These are phyloP conservation scores for Phoma sp. DNA, from an alignment of 2,329 filamentous ascomycete species.

Conservation along the genomic window DNA sequence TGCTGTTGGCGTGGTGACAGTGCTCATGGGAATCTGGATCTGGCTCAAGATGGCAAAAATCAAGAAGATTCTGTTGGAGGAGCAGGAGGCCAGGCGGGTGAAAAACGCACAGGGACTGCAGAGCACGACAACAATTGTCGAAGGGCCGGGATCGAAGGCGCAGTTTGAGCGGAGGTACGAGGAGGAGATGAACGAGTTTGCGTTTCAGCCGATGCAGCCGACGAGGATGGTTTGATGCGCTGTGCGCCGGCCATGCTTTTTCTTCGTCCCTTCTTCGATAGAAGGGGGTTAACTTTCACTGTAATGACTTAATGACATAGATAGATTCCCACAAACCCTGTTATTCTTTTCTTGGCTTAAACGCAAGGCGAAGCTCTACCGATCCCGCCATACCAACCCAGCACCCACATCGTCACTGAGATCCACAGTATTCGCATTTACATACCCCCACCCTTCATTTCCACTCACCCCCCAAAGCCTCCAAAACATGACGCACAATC, in stretches of 20 bases:
- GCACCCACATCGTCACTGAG: constrained; percentile 2
- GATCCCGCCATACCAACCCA: constrained; percentile 6
- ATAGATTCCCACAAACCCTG: neutral
- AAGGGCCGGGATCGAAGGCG: constrained; percentile 16
- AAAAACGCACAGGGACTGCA: constrained; percentile 11
- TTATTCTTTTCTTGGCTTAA: neutral
- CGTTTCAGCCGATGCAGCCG: constrained; percentile 30
- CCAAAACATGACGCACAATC: neutral
- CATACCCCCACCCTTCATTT: neutral
- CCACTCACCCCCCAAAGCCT: neutral
- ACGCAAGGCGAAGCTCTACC: neutral
- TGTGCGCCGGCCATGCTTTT: neutral
- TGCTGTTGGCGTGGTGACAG: constrained; percentile 37
- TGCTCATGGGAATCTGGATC: constrained; percentile 41
- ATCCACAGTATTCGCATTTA: constrained; percentile 4
- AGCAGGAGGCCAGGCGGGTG: constrained; percentile 35
- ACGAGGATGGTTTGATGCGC: constrained; percentile 25
- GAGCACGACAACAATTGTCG: no score
- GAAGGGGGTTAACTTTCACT: neutral
- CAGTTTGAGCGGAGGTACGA: constrained; percentile 28
- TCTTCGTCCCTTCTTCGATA: no score
- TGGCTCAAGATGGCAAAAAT: constrained; percentile 43
- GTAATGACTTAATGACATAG: constrained; percentile 9
- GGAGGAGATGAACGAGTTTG: constrained; percentile 25
- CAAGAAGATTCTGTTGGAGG: constrained; percentile 41